Base-by-base conservation (phyloP, 805 yeast genomes). In the Ogataea dorogensis region DNA sequence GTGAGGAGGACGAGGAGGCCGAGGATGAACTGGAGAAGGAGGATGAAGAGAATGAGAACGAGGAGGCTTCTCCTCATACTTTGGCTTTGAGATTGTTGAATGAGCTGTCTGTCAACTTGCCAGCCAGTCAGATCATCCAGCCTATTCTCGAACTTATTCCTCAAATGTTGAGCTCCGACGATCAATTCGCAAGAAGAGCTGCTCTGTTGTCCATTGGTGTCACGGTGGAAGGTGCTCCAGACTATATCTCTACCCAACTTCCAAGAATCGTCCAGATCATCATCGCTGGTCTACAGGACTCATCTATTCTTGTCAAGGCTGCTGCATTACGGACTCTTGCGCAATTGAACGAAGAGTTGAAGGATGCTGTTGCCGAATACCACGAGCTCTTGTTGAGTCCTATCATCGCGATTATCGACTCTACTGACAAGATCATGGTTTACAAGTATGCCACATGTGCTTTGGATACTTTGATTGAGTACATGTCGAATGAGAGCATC, bases 181-280 rank as follows among this genome's bases (percentile, higher is more conserved):
- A 86, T 58, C 71, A 73, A 44, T 81, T 75, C 47, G 87, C 84
- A 66, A 80, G 94, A 68, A 80, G 96, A 67, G 96, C 94, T 42
- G 93, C 84, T 37, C 70, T 88, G 34, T 68, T 86, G 51, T 76
- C 95, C 21, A 67, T 93, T 45, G 87, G 94, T 51, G 86, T 79
- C 39, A 79, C 91, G 34, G 85, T 85, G 29, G 76, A 84, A 46
- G 98, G 98, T 59, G 91, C 98, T 26, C 98, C 98, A 44, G 99
- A 93, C 57, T 91, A 73, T 62, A 74, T 85, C 53, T 75, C 88
- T 30, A 72, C 82, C 31, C 91, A 88, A 57, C 65, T 89, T 43
- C 74, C 75, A 42, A 80, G 79, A 54, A 66, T 93, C 44, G 73
- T 88, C 36, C 86, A 87, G 33, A 74, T 79, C 40, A 65, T 91